Evolutionary conservation across 2,329 filamentous ascomycete genomes (phyloP), one percentile per base, ranked within the genome.

Genomic region (Aspergillus versicolor): DNA sequence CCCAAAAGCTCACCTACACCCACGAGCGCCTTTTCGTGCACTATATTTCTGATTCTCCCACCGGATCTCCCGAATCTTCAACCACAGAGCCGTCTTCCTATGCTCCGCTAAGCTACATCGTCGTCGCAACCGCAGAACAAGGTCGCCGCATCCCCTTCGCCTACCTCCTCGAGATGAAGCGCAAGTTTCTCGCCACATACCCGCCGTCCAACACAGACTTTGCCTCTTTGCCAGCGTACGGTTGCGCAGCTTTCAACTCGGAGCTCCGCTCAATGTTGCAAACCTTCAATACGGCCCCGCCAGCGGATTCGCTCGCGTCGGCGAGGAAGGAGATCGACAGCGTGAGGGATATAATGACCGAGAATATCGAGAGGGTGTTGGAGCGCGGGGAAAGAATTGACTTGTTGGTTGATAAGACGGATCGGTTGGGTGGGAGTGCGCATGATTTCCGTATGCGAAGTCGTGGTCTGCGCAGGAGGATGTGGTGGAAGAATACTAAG

Each of bases 401-500:
- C 77, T 75, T 97, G 65, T 79, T 99, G 45, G 92, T 99, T 21
- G 92, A 97, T 74, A 97, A 99, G 85, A 99, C 95, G 48, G 93
- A 97, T 72, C 82, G 92, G 43, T 76, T 99, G 40, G 94, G 93
- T 13, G 91, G 90, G 27, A 94, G 87, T 73, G 92, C 94, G 52
- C 82, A 88, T 66, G 94, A 99, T 72, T 99, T 99, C 72, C 82
- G 94, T 52, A 88, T 97, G 17, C 83, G 93, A 65, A 95, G 90
- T 73, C 81, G 92, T 24, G 92, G 91, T 1, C 75, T 99, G 66
- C 90, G 94, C 79, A 84, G 95, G 70, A 84, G 88, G 76, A 97
- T 99, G 94, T 99, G 94, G 94, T 97, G 93, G 93, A 97, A 97
- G 87, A 97, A 99, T 74, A 84, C 96, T 45, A 95, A 95, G 79